Percentiles rank a stretch among this genome's conserved stretches.
These are phyloP conservation scores for Paxillus rubicundulus DNA, from an alignment of 768 basidiomycete genomes.

Conservation along the genomic window DNA sequence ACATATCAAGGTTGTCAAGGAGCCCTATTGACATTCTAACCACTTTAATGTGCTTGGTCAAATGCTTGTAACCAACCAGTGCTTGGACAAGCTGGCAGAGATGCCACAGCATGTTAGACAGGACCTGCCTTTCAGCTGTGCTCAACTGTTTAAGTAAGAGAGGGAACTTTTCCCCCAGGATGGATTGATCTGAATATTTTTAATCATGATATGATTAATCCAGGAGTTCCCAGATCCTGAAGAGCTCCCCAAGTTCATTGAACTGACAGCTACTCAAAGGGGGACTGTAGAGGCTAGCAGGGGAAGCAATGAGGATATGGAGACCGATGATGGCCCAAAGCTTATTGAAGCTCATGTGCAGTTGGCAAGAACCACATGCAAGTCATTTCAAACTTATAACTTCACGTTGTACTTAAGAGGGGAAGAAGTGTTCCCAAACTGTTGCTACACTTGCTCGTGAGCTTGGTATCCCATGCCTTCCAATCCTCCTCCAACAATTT, in stretches of 20 bases:
- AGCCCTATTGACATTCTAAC: conserved; percentile 33
- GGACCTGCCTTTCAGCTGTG: not conserved
- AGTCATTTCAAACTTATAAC: not conserved
- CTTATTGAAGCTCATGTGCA: too few relatives aligned
- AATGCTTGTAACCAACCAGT: conserved; percentile 30
- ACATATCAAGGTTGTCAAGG: too few relatives aligned
- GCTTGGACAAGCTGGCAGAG: conserved; percentile 27
- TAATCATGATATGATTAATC: too few relatives aligned
- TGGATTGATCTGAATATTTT: too few relatives aligned
- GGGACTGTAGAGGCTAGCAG: too few relatives aligned
- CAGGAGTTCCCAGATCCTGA: too few relatives aligned
- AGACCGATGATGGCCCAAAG: too few relatives aligned
- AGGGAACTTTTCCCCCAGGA: not conserved
- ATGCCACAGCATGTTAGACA: conserved; percentile 18
- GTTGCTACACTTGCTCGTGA: not conserved
- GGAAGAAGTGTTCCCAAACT: not conserved
- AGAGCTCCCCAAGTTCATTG: too few relatives aligned
- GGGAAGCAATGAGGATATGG: too few relatives aligned
- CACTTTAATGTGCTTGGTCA: conserved; percentile 19
- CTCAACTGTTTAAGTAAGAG: not conserved
- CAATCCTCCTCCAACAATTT: not conserved
- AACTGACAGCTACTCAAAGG: too few relatives aligned
- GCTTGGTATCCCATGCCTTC: not conserved
- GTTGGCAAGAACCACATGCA: too few relatives aligned
- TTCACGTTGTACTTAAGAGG: not conserved